These are phyloP conservation scores for Paramecium sexaurelia DNA, from an alignment of 73 alveolate genomes.

Conservation along the genomic window DNA sequence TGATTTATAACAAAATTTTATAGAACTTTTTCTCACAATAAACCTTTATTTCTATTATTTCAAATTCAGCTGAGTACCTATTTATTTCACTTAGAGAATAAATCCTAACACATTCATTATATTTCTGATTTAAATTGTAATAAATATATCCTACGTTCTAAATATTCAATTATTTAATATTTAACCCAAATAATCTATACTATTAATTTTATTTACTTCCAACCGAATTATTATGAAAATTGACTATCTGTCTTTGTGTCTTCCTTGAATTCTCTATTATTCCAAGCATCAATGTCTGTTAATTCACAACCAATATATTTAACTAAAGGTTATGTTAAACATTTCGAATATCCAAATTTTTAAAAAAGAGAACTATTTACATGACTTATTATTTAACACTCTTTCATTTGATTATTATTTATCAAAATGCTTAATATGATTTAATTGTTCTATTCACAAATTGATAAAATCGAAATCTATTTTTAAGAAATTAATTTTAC, in stretches of 20 bases:
- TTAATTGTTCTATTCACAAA: not conserved
- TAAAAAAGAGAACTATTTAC: not conserved
- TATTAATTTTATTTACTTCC: not conserved
- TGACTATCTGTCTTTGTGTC: constrained; percentile 8
- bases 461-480: not conserved
- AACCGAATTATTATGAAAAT: not conserved
- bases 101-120: not conserved
- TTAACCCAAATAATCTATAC: not conserved
- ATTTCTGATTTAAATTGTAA: not conserved
- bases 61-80: not conserved
- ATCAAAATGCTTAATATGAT: not conserved
- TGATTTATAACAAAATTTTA: not conserved
- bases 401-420: not conserved
- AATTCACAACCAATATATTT: not conserved
- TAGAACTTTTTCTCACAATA: not conserved
- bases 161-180: not conserved
- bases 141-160: not conserved
- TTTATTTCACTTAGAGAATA: not conserved
- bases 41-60: not conserved
- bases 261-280: constrained; percentile 1
- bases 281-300: not conserved
- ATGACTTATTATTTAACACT: not conserved
- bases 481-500: not conserved
- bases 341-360: not conserved
- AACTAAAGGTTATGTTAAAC: not conserved